phyloP scores from a whole-genome alignment of 805 yeast genomes.

The Pichia cabralensis region DNA sequence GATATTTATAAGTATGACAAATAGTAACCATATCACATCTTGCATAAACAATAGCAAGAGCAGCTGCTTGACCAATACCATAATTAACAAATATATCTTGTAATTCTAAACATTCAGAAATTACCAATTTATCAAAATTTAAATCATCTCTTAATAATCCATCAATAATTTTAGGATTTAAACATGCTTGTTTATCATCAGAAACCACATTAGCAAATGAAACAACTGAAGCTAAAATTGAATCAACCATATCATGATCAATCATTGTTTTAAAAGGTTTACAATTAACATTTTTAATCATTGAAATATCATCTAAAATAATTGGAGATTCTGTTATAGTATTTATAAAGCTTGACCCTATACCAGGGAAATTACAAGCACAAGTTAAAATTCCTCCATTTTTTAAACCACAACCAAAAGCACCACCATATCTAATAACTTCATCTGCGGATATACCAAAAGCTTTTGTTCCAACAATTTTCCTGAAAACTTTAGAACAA shows the following conservation, averaged over 20 bases:
- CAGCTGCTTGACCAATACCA: conserved; percentile 55
- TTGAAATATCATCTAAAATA: conserved; percentile 44
- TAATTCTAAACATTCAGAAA: conserved; percentile 53
- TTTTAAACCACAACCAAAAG: conserved; percentile 41
- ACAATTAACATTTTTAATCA: conserved; percentile 37
- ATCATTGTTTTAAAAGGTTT: conserved; percentile 44
- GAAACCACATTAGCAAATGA: conserved; percentile 51
- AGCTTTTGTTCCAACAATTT: conserved; percentile 47
- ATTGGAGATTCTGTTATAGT: conserved; percentile 46
- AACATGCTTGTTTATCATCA: conserved; percentile 52
- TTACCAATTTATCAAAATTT: conserved; percentile 44
- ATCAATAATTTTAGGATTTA: conserved; percentile 41
- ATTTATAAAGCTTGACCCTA: conserved; percentile 50
- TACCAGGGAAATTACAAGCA: conserved; percentile 60
- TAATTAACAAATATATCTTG: conserved; percentile 49
- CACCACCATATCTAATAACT: conserved; percentile 42
- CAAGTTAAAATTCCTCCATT: conserved; percentile 44
- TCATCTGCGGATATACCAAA: conserved; percentile 51
- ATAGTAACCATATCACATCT: conserved; percentile 57
- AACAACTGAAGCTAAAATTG: conserved; percentile 53
- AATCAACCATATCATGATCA: conserved; percentile 37
- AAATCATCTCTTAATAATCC: conserved; percentile 40
- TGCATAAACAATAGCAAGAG: conserved; percentile 42
- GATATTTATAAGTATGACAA: conserved; percentile 44
- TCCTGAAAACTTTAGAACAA: conserved; percentile 42